phyloP scores from a whole-genome alignment of 768 basidiomycete species.

The Amanita fuliginea region DNA sequence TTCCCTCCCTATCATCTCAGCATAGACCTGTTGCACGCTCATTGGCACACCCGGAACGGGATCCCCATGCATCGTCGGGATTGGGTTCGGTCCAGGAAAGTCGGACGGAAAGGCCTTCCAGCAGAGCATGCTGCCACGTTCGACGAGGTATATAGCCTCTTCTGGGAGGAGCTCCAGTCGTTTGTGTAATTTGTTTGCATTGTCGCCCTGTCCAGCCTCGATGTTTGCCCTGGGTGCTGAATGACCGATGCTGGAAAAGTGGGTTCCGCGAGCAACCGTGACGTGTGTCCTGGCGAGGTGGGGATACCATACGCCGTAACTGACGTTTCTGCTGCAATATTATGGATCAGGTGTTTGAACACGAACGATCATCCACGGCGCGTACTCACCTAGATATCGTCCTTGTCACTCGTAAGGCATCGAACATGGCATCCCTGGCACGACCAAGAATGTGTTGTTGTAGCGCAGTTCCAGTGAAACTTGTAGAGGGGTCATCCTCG shows the following conservation, averaged over 20 bases:
- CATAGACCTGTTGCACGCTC: slow-evolving; percentile 85
- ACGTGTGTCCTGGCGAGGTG: slow-evolving; percentile 52
- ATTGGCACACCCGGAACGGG: slow-evolving; percentile 56
- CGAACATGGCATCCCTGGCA: slow-evolving; percentile 79
- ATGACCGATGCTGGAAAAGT: slow-evolving; percentile 75
- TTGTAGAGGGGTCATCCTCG: neutral
- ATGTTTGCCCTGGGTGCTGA: slow-evolving; percentile 44
- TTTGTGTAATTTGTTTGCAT: slow-evolving; percentile 35
- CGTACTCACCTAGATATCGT: slow-evolving; percentile 62
- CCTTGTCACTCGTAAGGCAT: slow-evolving; percentile 61
- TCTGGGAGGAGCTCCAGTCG: slow-evolving; percentile 85
- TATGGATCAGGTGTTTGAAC: neutral
- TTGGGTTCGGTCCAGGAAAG: slow-evolving; percentile 14
- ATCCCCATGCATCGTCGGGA: slow-evolving; percentile 18
- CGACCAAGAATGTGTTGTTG: slow-evolving; percentile 77
- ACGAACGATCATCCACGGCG: neutral
- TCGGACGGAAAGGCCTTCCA: slow-evolving; percentile 36
- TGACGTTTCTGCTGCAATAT: slow-evolving; percentile 54
- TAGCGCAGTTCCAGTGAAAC: slow-evolving; percentile 43
- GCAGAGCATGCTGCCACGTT: slow-evolving; percentile 81
- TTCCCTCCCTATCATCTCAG: slow-evolving; percentile 73
- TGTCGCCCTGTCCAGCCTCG: slow-evolving; percentile 11
- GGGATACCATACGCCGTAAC: slow-evolving; percentile 76
- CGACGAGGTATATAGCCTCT: slow-evolving; percentile 89
- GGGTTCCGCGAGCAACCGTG: slow-evolving; percentile 67